Evolutionary conservation across 495 filamentous ascomycete genomes (phyloP).

Genomic region (Penicillium bovifimosum): DNA sequence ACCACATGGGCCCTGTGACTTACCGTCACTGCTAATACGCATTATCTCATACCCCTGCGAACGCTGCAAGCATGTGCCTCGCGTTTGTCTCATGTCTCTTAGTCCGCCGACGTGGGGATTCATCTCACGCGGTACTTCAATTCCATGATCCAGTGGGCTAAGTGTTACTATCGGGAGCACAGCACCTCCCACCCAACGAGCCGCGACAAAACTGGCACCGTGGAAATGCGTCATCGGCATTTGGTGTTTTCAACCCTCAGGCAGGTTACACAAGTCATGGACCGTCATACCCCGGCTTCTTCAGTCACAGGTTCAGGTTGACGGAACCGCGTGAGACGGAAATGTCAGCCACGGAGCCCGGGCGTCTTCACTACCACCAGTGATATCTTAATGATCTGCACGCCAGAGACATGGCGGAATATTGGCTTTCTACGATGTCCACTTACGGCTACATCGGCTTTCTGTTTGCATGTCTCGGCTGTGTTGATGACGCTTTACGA

Average conservation of each 20-base stretch:
- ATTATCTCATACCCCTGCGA: slow-evolving; percentile 1
- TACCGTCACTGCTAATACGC: neutral
- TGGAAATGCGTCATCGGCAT: slow-evolving; percentile 8
- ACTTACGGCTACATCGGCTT: neutral
- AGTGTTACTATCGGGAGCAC: neutral
- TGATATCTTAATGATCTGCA: slow-evolving; percentile 2
- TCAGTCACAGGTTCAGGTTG: slow-evolving; percentile 3
- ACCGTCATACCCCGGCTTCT: slow-evolving; percentile 2
- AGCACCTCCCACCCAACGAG: slow-evolving; percentile 1
- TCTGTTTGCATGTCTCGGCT: slow-evolving; percentile 8
- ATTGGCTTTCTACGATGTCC: neutral
- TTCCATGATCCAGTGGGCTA: neutral
- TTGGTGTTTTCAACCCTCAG: neutral
- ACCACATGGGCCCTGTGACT: slow-evolving; percentile 10
- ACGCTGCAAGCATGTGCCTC: neutral
- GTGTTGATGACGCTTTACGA: slow-evolving; percentile 1
- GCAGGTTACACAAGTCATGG: slow-evolving; percentile 12
- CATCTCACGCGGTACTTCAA: neutral
- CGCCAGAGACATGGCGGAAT: neutral
- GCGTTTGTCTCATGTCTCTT: neutral
- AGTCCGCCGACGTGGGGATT: neutral
- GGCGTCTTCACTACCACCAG: neutral
- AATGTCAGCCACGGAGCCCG: slow-evolving; percentile 8
- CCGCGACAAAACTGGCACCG: slow-evolving; percentile 5
- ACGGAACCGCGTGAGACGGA: slow-evolving; percentile 4